Evolutionary conservation across 2,329 filamentous ascomycete genomes (phyloP), one percentile per base, ranked within the genome.

Genomic region (Monosporascus sp.): DNA sequence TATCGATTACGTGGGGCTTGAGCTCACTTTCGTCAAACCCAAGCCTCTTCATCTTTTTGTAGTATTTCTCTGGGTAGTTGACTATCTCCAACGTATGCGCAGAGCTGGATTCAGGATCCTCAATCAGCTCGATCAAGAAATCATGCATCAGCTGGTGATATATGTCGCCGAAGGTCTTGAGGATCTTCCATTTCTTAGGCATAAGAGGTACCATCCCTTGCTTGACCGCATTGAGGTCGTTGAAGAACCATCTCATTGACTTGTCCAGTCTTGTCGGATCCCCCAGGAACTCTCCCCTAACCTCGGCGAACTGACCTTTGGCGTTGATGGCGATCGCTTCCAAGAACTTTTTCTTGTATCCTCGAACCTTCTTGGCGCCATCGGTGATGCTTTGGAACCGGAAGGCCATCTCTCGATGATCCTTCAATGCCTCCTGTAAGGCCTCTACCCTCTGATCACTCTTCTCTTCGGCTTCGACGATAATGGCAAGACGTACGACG

Each of bases 111-210:
- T 91, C 85, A 1, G 88, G 82, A 64, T 96, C 89, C 62, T 97
- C 88, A 55, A 97, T 86, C 67, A 91, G 84, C 26, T 78, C 83
- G 51, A 95, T 75, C 9, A 99, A 79, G 69, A 94, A 96, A 70
- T 97, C 91, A 74, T 96, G 94, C 93, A 99, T 97, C 61, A 93
- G 81, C 59, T 83, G 80, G 74, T 99, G 94, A 69, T 99, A 99
- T 57, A 96, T 92, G 64, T 88, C 82, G 55, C 86, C 87, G 70
- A 96, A 99, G 1, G 89, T 94, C 68, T 88, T 86, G 74, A 92
- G 88, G 48, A 99, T 96, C 67, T 88, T 92, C 94, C 94, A 99
- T 71, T 94, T 96, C 73, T 89, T 93, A 8, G 95, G 94, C 84
- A 97, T 92, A 51, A 99, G 78, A 27, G 84, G 83, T 55, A 88